Percentiles rank a stretch among this genome's conserved stretches.
Evolutionary conservation across 805 yeast genomes (phyloP).

Genomic region (Candida boleticola): DNA sequence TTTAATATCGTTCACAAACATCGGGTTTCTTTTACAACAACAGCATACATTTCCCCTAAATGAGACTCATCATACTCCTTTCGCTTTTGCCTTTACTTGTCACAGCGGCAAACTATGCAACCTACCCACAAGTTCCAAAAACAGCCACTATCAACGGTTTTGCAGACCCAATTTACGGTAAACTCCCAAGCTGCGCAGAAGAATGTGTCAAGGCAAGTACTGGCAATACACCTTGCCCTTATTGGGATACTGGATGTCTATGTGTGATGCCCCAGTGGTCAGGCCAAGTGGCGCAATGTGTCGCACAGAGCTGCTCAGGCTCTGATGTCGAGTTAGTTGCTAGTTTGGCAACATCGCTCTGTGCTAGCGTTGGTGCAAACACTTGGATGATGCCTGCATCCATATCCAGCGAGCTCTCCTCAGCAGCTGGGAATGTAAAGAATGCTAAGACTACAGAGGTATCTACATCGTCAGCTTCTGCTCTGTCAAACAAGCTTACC

Average conservation of each 20-base stretch:
- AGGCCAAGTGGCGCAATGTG: conserved; percentile 33
- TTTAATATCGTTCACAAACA: too few species aligned
- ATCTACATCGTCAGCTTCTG: neutral
- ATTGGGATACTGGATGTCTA: conserved; percentile 47
- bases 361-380: conserved; percentile 40
- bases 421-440: conserved; percentile 22
- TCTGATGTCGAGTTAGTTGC: neutral
- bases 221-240: conserved; percentile 41
- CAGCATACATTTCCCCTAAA: too few species aligned
- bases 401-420: conserved; percentile 25
- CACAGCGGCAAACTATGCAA: conserved; percentile 34
- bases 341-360: conserved; percentile 39
- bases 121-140: conserved; percentile 46
- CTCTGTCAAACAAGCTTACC: too few species aligned
- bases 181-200: conserved; percentile 43
- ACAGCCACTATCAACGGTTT: conserved; percentile 49
- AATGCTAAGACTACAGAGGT: conserved; percentile 1
- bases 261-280: conserved; percentile 40
- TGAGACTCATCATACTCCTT: too few species aligned
- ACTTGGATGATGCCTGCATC: conserved; percentile 47
- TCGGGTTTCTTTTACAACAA: too few species aligned
- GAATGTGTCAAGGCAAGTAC: conserved; percentile 37
- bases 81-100: too few species aligned
- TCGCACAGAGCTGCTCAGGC: neutral
- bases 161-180: conserved; percentile 41